Evolutionary conservation across 768 basidiomycete genomes (phyloP), one percentile per base, ranked within the genome.

Genomic region (Infundibulicybe gibba): DNA sequence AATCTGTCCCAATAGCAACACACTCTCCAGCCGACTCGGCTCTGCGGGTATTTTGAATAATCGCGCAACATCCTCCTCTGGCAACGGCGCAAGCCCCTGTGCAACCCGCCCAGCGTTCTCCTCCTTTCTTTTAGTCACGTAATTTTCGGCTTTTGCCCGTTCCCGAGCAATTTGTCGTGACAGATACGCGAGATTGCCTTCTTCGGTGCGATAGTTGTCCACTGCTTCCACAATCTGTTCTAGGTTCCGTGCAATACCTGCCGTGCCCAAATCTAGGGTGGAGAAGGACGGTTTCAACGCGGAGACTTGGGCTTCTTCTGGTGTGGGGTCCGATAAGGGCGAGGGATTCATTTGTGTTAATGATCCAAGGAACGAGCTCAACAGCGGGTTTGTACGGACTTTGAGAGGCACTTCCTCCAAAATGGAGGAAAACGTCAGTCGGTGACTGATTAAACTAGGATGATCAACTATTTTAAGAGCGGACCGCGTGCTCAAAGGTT

Each of bases 131-230:
- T 93, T 94, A 57, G 80, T 76, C 45, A 94, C 67, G 59, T 86
- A 85, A 44, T 75, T 74, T 47, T 97, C 94, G 42, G 90, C 90
- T 50, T 80, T 81, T 38, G 76, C 67, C 59, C 81, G 85, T 65
- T 97, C 94, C 25, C 94, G 79, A 25, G 85, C 85, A 59, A 94
- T 94, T 63, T 94, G 93, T 45, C 94, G 83, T 39, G 76, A 75
- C 54, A 91, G 70, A 72, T 92, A 97, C 44, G 87, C 92, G 53
- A 94, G 77, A 66, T 95, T 95, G 43, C 90, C 89, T 59, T 94
- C 90, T 65, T 97, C 94, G 45, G 88, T 90, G 57, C 85, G 82
- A 69, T 93, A 91, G 56, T 71, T 79, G 67, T 93, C 90, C 49
- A 95, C 72, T 0, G 86, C 81, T 63, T 95, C 91, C 50, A 90